phyloP scores from a whole-genome alignment of 306 rosid genomes.

The Vigna mungo region DNA sequence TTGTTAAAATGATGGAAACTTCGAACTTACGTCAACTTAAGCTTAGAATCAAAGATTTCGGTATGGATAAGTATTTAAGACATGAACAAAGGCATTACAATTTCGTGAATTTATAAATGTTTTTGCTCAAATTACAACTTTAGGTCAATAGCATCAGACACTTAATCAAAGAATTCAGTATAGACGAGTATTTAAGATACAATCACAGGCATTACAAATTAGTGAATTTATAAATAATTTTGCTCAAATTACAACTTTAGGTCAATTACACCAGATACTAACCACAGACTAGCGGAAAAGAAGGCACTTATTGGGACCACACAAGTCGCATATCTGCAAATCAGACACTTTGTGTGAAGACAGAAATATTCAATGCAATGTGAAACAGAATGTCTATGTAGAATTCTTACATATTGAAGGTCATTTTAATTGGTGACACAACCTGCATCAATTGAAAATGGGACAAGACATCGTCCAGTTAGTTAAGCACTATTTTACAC shows the following conservation, averaged over 20 bases:
- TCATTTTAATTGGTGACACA: constrained; percentile 95
- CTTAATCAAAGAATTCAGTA: constrained; percentile 43
- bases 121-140: constrained; percentile 35
- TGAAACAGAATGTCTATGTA: constrained; percentile 34
- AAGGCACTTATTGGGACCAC: constrained; percentile 97
- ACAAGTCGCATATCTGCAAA: constrained; percentile 89
- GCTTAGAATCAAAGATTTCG: neutral
- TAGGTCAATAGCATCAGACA: constrained; percentile 32
- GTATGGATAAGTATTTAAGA: constrained; percentile 9
- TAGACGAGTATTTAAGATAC: constrained; percentile 3
- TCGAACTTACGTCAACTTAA: constrained; percentile 10
- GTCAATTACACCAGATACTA: constrained; percentile 51
- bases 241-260: constrained; percentile 36
- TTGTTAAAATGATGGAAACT: constrained; percentile 5
- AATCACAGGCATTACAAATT: constrained; percentile 1
- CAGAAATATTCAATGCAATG: constrained; percentile 26
- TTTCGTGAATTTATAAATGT: neutral
- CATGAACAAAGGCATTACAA: neutral
- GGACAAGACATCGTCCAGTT: constrained; percentile 13
- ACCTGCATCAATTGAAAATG: constrained; percentile 69
- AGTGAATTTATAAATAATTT: constrained; percentile 4
- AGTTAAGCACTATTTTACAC: constrained; percentile 20
- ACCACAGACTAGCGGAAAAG: constrained; percentile 99
- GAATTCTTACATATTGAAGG: constrained; percentile 85
- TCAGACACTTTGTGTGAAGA: constrained; percentile 42